Evolutionary conservation across 208 protist species (phyloP), one percentile per base, ranked within the genome.

Genomic region (Wallacemonas sp.): DNA sequence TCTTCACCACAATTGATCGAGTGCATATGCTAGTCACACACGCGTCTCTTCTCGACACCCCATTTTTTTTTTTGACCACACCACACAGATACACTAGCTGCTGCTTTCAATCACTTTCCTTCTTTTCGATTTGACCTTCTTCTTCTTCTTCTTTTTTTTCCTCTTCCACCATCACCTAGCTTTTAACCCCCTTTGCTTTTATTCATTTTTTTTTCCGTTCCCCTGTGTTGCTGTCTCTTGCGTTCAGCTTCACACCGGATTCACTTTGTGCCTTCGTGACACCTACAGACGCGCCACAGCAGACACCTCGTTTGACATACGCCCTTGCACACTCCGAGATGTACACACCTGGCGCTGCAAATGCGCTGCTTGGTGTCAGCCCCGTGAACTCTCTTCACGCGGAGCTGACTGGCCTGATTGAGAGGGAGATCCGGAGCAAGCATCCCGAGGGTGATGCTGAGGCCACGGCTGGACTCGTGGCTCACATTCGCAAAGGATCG

Each of bases 401-500:
- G 19, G 75, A 79, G 36, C 58, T 88, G 6, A 44, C 42, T 0
- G 54, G 58, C 5, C 45, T 84, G 24, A 55, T 88, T 17, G 15
- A 53, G n/a, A 27, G 56, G 4, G 70, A 80, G 47, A 68, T 88
- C 19, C 14, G 56, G 42, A 79, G 67, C 36, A 61, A 51, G n/a
- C 75, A 79, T 31, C 62, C 80, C 3, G 77, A 91, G 1, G 76
- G 70, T 31, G 78, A 90, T 22, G 34, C 68, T 19, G 84, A 88
- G 11, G 77, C 75, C n/a, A 81, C 84, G 4, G 61, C 69, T 4
- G 70, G 53, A 14, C 80, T 96, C 21, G 72, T 84, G 26, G 82
- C 84, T 49, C 72, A 88, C 55, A 90, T 93, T 22, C 84, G 82
- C 39, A 79, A 81, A 28, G 88, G 88, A 36, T 83, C 73, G 41